phyloP scores from a whole-genome alignment of 805 yeast species.

The Starmerella vaccinii region DNA sequence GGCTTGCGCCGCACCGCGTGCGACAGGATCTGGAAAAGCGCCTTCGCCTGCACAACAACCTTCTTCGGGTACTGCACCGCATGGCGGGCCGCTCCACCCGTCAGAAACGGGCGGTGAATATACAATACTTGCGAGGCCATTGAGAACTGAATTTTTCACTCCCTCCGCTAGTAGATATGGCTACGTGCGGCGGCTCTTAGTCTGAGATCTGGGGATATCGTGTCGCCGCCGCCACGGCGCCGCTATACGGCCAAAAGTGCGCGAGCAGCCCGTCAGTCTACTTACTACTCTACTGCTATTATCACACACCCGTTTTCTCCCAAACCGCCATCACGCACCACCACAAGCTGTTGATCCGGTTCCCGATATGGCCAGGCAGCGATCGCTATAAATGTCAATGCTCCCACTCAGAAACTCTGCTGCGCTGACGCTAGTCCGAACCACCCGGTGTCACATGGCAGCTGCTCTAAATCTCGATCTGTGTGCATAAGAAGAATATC shows the following conservation, averaged over 20 bases:
- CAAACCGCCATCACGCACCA: no score
- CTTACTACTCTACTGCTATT: no score
- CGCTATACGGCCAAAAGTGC: background rate
- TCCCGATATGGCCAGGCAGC: no score
- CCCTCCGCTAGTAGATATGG: background rate
- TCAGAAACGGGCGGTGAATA: slow-evolving; percentile 20
- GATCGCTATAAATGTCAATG: no score
- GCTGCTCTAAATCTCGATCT: no score
- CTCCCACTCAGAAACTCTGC: no score
- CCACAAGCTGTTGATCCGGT: no score
- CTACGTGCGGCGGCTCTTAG: slow-evolving; percentile 3
- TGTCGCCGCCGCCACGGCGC: background rate
- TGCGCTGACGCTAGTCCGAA: no score
- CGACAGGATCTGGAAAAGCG: slow-evolving; percentile 66
- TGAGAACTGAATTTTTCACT: slow-evolving; percentile 9
- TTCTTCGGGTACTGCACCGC: slow-evolving; percentile 24
- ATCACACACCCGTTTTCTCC: no score
- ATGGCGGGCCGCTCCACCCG: slow-evolving; percentile 22
- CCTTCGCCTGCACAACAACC: slow-evolving; percentile 55
- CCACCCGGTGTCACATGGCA: no score
- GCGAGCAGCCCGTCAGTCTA: no score
- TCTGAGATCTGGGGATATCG: background rate
- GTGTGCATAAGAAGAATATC: no score
- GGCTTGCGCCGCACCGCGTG: slow-evolving; percentile 50
- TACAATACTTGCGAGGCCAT: slow-evolving; percentile 19